Conservation (phyloP, 2,329 filamentous ascomycete species). For the Cladorrhinum sp. region DNA sequence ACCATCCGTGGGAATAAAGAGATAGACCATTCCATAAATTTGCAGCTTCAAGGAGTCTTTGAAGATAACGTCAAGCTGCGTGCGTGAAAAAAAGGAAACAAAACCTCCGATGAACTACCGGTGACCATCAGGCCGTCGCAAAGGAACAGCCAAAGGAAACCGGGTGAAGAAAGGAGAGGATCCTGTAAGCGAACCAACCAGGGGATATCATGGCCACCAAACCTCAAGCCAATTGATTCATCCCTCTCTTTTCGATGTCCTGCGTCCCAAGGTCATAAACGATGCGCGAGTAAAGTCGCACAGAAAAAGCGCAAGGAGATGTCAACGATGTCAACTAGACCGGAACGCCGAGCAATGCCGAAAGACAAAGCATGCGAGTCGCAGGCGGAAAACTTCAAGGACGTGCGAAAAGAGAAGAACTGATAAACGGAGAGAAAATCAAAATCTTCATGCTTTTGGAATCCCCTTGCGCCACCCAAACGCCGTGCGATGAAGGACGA, state of each 20-base stretch:
- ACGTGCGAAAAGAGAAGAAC: constrained; percentile 10
- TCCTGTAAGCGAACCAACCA: not conserved
- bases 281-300: constrained; percentile 7
- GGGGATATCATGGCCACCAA: not conserved
- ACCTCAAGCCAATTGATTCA: constrained; percentile 9
- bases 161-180: not conserved
- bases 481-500: constrained; percentile 21
- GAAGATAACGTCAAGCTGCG: not conserved
- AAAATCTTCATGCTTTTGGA: constrained; percentile 22
- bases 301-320: constrained; percentile 13
- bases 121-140: not conserved
- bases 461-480: constrained; percentile 17
- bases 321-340: constrained; percentile 15
- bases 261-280: constrained; percentile 14
- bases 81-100: not conserved
- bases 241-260: constrained; percentile 12
- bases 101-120: not conserved
- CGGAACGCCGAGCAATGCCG: constrained; percentile 24
- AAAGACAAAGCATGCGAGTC: constrained; percentile 18
- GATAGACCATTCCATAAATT: not conserved
- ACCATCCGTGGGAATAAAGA: not conserved
- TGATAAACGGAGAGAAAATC: constrained; percentile 13
- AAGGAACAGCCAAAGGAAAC: not conserved
- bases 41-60: not conserved
- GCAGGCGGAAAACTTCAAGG: constrained; percentile 11